phyloP scores from a whole-genome alignment of 495 filamentous ascomycete species.

The Recurvomyces mirabilis region DNA sequence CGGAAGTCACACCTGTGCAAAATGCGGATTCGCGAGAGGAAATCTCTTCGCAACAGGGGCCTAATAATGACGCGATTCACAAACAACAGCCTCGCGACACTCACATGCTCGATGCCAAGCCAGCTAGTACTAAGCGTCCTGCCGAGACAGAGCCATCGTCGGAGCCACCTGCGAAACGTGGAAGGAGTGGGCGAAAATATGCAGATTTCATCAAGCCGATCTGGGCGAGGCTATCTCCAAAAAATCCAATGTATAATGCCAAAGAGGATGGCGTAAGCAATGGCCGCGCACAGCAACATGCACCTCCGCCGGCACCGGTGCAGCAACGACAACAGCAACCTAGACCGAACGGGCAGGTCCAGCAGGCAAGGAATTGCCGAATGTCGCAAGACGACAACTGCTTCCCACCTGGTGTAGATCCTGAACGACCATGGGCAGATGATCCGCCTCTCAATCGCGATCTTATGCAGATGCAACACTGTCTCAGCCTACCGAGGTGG shows the following conservation, averaged over 20 bases:
- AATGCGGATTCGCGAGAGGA: too few species aligned
- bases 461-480: constrained; percentile 4
- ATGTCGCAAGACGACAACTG: background rate
- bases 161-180: constrained; percentile 11
- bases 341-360: constrained; percentile 2
- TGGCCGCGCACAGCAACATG: background rate
- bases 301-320: background rate
- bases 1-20: too few species aligned
- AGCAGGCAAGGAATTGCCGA: constrained; percentile 6
- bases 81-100: background rate
- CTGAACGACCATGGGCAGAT: constrained; percentile 4
- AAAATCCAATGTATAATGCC: constrained; percentile 9
- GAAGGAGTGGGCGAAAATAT: constrained; percentile 7
- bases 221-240: constrained; percentile 11
- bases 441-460: constrained; percentile 15
- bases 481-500: constrained; percentile 13
- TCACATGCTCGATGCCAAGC: too few species aligned
- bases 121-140: background rate
- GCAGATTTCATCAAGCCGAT: constrained; percentile 6
- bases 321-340: background rate
- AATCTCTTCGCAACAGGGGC: too few species aligned
- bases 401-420: background rate
- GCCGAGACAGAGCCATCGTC: background rate
- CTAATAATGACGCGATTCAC: too few species aligned
- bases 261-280: background rate